Evolutionary conservation across 768 basidiomycete genomes (phyloP).

Genomic region (Pleurotus giganteus): DNA sequence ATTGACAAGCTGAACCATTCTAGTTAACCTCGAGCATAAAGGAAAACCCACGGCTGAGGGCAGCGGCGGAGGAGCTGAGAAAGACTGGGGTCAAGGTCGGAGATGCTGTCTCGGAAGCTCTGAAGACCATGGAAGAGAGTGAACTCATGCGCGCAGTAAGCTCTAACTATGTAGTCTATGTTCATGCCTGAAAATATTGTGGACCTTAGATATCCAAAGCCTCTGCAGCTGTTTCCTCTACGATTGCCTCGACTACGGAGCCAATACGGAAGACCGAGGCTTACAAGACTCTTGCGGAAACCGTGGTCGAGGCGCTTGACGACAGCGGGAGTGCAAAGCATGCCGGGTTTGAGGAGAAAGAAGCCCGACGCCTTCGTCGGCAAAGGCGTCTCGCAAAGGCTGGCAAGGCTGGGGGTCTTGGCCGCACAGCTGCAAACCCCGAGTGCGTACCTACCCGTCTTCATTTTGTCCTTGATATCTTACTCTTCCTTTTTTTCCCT

Average conservation of each 20-base stretch:
- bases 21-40: conserved; percentile 93
- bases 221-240: conserved; percentile 80
- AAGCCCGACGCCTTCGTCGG: conserved; percentile 77
- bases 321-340: conserved; percentile 92
- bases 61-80: conserved; percentile 90
- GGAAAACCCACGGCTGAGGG: conserved; percentile 89
- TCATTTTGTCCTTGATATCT: not conserved
- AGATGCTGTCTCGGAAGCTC: conserved; percentile 90
- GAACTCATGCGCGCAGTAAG: conserved; percentile 84
- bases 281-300: conserved; percentile 89
- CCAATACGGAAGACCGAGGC: conserved; percentile 96
- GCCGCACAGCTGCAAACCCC: conserved; percentile 64
- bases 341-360: conserved; percentile 95
- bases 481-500: not conserved
- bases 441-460: conserved; percentile 55
- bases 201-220: conserved; percentile 73
- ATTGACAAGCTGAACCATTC: not conserved
- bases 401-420: conserved; percentile 65
- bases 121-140: conserved; percentile 93
- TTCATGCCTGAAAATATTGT: not conserved
- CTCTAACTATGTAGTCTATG: conserved; percentile 12
- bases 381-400: conserved; percentile 83
- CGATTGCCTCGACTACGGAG: conserved; percentile 87
- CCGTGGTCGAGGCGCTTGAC: conserved; percentile 88
- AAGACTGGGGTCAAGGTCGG: conserved; percentile 88